Evolutionary conservation across 352 stramenopile genomes (phyloP).

Genomic region (Poterioochromonas sp.): DNA sequence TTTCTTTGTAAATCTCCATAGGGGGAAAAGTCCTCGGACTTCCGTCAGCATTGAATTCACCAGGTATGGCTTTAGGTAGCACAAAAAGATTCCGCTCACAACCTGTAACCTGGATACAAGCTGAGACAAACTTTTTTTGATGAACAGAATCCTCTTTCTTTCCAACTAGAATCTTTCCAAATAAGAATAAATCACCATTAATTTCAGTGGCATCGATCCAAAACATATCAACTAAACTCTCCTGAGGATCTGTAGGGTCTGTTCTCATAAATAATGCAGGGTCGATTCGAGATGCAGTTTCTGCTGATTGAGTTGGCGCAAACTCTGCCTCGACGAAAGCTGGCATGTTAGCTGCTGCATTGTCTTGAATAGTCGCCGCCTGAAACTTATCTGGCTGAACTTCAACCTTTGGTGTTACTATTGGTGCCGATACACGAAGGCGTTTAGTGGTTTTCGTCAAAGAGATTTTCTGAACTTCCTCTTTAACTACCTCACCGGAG

Average conservation of each 20-base stretch:
- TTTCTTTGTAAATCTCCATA: slow-evolving; percentile 76
- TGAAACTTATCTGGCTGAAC: too few relatives aligned
- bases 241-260: slow-evolving; percentile 36
- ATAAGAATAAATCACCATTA: slow-evolving; percentile 90
- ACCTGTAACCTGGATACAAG: slow-evolving; percentile 88
- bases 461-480: too few relatives aligned
- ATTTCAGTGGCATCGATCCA: slow-evolving; percentile 94
- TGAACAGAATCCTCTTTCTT: slow-evolving; percentile 45
- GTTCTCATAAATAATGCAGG: too few relatives aligned
- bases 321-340: neutral
- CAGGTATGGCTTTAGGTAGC: slow-evolving; percentile 52
- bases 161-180: slow-evolving; percentile 81
- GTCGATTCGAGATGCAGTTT: too few relatives aligned
- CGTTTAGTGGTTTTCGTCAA: too few relatives aligned
- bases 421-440: too few relatives aligned
- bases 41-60: slow-evolving; percentile 34
- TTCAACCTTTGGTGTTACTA: too few relatives aligned
- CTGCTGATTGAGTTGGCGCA: too few relatives aligned
- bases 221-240: slow-evolving; percentile 78
- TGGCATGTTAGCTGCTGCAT: neutral
- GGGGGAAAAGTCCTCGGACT: slow-evolving; percentile 44
- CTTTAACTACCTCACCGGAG: too few relatives aligned
- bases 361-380: too few relatives aligned
- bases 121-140: slow-evolving; percentile 72
- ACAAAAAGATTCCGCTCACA: slow-evolving; percentile 91